Percentiles rank a stretch among this genome's conserved stretches.
Evolutionary conservation across 1,139 yeast species (phyloP).

Genomic region (Lodderomyces jiufengensis): DNA sequence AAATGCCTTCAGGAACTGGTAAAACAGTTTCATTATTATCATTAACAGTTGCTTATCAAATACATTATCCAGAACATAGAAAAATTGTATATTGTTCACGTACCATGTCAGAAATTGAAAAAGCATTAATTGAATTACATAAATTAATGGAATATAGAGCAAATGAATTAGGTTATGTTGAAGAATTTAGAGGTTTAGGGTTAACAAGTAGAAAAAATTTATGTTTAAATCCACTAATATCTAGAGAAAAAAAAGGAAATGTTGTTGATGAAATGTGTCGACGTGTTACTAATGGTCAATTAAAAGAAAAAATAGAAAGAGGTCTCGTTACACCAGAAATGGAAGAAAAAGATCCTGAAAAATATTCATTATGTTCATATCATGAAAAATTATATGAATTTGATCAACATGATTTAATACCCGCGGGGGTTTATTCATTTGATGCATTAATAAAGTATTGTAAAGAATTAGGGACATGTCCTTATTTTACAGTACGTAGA

Average conservation of each 20-base stretch:
- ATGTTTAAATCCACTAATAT: slow-evolving; percentile 85
- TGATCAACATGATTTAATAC: slow-evolving; percentile 85
- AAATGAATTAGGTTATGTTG: slow-evolving; percentile 75
- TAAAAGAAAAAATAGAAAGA: slow-evolving; percentile 60
- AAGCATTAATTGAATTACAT: slow-evolving; percentile 91
- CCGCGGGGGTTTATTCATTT: slow-evolving; percentile 92
- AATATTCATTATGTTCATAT: slow-evolving; percentile 55
- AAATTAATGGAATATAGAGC: slow-evolving; percentile 84
- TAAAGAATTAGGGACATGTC: slow-evolving; percentile 78
- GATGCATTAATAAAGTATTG: slow-evolving; percentile 78
- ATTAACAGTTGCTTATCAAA: slow-evolving; percentile 89
- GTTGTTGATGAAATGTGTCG: slow-evolving; percentile 96
- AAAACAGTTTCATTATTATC: slow-evolving; percentile 90
- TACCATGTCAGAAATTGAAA: slow-evolving; percentile 98
- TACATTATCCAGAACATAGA: slow-evolving; percentile 91
- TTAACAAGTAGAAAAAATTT: slow-evolving; percentile 90
- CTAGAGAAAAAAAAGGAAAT: slow-evolving; percentile 86
- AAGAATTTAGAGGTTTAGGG: slow-evolving; percentile 90
- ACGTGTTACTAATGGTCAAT: slow-evolving; percentile 87
- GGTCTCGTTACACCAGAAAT: slow-evolving; percentile 54
- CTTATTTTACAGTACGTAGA: slow-evolving; percentile 95
- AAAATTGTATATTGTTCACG: slow-evolving; percentile 97
- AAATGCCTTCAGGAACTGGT: slow-evolving; percentile 99
- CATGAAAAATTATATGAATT: slow-evolving; percentile 85
- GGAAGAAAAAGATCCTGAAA: slow-evolving; percentile 38